A percentile compares a stretch with the other conserved stretches of the same genome.
Evolutionary conservation across 2,329 filamentous ascomycete genomes (phyloP).

Genomic region (Immersiporthe knoxdaviesiana): DNA sequence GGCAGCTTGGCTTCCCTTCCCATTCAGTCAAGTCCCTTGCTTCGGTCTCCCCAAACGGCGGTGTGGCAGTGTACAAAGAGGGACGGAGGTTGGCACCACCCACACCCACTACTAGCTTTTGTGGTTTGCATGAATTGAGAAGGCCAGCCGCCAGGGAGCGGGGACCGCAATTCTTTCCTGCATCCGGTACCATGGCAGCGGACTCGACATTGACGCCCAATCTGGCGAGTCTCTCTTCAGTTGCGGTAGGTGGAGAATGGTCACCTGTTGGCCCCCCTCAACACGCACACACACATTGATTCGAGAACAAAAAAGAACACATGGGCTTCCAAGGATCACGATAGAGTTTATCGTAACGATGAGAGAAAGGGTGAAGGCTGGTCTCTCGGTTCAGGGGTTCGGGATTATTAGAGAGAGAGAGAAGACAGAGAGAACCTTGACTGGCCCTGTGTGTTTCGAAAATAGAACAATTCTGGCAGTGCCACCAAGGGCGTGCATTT

Average conservation of each 20-base stretch:
- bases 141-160: not conserved
- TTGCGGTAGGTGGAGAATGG: slow-evolving; percentile 1
- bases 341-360: slow-evolving; percentile 5
- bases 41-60: slow-evolving; percentile 22
- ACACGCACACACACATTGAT: too few species aligned
- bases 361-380: not conserved
- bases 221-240: not conserved
- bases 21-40: too few species aligned
- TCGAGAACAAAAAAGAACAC: not conserved
- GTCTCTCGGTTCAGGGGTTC: not conserved
- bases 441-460: slow-evolving; percentile 11
- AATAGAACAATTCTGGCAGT: slow-evolving; percentile 10
- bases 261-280: not conserved
- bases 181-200: not conserved
- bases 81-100: not conserved
- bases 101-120: not conserved
- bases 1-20: not conserved
- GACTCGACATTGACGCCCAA: slow-evolving; percentile 1
- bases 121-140: slow-evolving; percentile 3
- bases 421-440: too few species aligned
- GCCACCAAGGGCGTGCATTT: slow-evolving; percentile 3
- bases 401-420: too few species aligned
- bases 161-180: not conserved
- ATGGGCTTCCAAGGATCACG: not conserved
- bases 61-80: slow-evolving; percentile 24